Evolutionary conservation across 1,139 yeast species (phyloP).

Genomic region (Suhomyces wounanorum): DNA sequence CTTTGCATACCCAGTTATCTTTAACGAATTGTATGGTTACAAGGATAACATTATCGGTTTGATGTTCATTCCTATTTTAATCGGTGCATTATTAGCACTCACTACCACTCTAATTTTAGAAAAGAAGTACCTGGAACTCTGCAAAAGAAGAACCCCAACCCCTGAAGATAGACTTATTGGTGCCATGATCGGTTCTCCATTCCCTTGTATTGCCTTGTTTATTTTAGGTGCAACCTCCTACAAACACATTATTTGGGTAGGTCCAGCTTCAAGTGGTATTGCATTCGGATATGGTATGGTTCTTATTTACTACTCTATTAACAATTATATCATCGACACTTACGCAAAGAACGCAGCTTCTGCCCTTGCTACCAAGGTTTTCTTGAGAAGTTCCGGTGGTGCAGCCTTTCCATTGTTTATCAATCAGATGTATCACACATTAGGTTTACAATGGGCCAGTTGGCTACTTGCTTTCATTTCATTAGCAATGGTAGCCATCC

Average conservation of each 20-base stretch:
- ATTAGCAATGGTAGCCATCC: slow-evolving; percentile 80
- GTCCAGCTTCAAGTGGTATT: slow-evolving; percentile 88
- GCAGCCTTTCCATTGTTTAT: slow-evolving; percentile 89
- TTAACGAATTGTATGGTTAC: slow-evolving; percentile 63
- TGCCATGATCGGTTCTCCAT: slow-evolving; percentile 88
- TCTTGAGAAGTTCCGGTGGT: slow-evolving; percentile 84
- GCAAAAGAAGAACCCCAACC: slow-evolving; percentile 62
- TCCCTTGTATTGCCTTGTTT: slow-evolving; percentile 84
- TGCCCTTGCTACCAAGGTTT: slow-evolving; percentile 87
- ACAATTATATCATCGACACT: slow-evolving; percentile 86
- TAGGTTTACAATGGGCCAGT: slow-evolving; percentile 83
- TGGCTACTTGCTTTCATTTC: slow-evolving; percentile 83
- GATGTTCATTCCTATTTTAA: slow-evolving; percentile 83
- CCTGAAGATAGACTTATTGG: slow-evolving; percentile 89
- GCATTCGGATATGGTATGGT: slow-evolving; percentile 95
- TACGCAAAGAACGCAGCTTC: slow-evolving; percentile 88
- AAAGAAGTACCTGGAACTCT: slow-evolving; percentile 52
- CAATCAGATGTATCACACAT: slow-evolving; percentile 74
- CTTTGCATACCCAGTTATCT: slow-evolving; percentile 84
- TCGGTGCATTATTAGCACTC: slow-evolving; percentile 78
- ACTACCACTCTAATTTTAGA: slow-evolving; percentile 74
- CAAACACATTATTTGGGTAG: slow-evolving; percentile 85
- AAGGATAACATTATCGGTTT: slow-evolving; percentile 73
- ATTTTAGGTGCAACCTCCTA: slow-evolving; percentile 87
- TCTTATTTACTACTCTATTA: slow-evolving; percentile 79